Evolutionary conservation across 345 rosid genomes (phyloP), one percentile per base, ranked within the genome.

Genomic region (Capsella bursapastoris): DNA sequence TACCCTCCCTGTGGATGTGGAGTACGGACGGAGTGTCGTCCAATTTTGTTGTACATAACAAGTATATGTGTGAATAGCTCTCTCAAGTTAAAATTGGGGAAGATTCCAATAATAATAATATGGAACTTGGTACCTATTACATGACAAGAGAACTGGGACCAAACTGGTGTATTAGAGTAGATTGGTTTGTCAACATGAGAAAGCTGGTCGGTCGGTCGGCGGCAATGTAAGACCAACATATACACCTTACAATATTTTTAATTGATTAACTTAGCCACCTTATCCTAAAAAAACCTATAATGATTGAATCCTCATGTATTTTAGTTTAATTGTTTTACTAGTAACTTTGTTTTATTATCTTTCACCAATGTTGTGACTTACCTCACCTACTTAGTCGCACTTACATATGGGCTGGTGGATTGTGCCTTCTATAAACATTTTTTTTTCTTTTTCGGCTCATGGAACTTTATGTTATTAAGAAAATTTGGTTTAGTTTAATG

Each of bases 111-210:
- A 58, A 63, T n/a, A 58, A 62, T 22, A 22, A 1, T 22, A 22
- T 22, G 25, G n/a, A 66, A 56, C 59, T 69, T 50, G 25, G 25
- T 22, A 22, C 35, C 2, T 38, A 65, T 22, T 57, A 5, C 29
- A 44, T 29, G 66, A 51, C 57, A 77, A 56, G 43, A 50, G 49
- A 58, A 43, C 47, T 65, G 68, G 81, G 81, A 65, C 77, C 77
- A 44, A 55, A 64, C 3, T 48, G 18, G 18, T 44, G 56, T 40
- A 3, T 57, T 57, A 64, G 66, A 70, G 66, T 22, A 63, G 57
- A 34, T 66, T 71, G 56, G 62, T 59, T 65, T 41, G 65, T 71
- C 77, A 71, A 71, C 68, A 78, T 66, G 72, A 71, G 62, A 71
- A 22, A 49, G 68, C 43, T 60, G 68, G 77, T 65, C 68, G 76